Conservation (phyloP, 768 basidiomycete genomes). For the Galerina marginata region DNA sequence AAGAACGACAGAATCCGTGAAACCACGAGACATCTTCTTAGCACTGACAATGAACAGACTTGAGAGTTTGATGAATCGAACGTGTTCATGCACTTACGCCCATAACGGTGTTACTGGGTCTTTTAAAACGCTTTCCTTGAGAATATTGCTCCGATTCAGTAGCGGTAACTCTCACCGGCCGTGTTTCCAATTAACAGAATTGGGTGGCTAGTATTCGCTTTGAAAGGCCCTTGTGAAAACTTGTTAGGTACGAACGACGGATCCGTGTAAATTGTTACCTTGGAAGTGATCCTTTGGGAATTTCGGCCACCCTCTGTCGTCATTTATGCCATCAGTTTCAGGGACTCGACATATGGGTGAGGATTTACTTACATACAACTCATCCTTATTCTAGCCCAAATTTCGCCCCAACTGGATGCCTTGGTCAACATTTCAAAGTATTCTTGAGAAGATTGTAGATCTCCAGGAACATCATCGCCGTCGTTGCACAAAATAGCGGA, state of each 20-base stretch:
- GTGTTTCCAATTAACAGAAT: conserved; percentile 48
- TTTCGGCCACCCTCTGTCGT: conserved; percentile 33
- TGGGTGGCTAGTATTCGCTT: conserved; percentile 43
- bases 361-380: conserved; percentile 34
- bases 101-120: conserved; percentile 37
- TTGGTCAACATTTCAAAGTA: conserved; percentile 35
- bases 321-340: background rate
- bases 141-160: background rate
- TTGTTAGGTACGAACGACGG: conserved; percentile 1
- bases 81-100: conserved; percentile 22
- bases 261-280: conserved; percentile 10
- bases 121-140: background rate
- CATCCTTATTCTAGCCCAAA: conserved; percentile 35
- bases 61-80: background rate
- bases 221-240: conserved; percentile 35
- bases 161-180: conserved; percentile 29
- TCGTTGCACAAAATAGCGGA: conserved; percentile 43
- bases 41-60: conserved; percentile 32
- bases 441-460: conserved; percentile 36
- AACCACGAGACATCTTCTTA: conserved; percentile 35
- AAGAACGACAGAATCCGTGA: conserved; percentile 17
- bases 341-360: background rate
- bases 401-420: conserved; percentile 37
- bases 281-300: conserved; percentile 28
- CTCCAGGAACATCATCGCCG: conserved; percentile 41